These are phyloP conservation scores for Boletus subparvulus DNA, from an alignment of 768 basidiomycete genomes.

Conservation along the genomic window DNA sequence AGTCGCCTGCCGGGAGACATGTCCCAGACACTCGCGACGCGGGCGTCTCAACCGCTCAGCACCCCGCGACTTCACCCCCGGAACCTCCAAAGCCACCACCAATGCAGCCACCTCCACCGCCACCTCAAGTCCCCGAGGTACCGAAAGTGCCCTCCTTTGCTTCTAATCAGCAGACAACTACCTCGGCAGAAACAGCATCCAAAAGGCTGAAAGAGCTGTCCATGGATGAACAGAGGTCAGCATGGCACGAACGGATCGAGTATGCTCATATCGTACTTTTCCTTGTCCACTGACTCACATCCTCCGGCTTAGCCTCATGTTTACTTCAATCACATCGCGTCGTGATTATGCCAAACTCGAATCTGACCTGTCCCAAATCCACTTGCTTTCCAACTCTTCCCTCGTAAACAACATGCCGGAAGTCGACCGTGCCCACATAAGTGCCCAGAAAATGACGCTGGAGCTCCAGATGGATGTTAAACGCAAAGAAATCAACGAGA, in stretches of 20 bases:
- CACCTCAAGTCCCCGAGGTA: constrained; percentile 12
- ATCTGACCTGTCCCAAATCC: constrained; percentile 32
- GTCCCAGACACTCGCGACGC: neutral
- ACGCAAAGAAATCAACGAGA: constrained; percentile 33
- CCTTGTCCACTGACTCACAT: neutral
- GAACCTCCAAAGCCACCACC: constrained; percentile 17
- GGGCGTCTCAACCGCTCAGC: neutral
- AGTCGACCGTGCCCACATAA: constrained; percentile 23
- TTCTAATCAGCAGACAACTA: constrained; percentile 9
- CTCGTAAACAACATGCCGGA: constrained; percentile 24
- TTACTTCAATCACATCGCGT: constrained; percentile 35
- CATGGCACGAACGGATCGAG: constrained; percentile 44
- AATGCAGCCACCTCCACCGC: constrained; percentile 21
- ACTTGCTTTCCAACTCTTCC: constrained; percentile 26
- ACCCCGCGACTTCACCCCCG: constrained; percentile 2
- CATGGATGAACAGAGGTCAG: constrained; percentile 36
- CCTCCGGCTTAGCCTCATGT: constrained; percentile 33
- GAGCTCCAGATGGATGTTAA: constrained; percentile 29
- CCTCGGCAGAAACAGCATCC: neutral
- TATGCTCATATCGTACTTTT: constrained; percentile 21
- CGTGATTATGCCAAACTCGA: constrained; percentile 33
- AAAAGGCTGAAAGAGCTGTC: constrained; percentile 25
- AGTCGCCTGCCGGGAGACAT: constrained; percentile 1
- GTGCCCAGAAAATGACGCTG: constrained; percentile 21
- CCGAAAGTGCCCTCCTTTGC: constrained; percentile 23